Conservation (phyloP, 352 stramenopile species). For the Pythium plurisporium region DNA sequence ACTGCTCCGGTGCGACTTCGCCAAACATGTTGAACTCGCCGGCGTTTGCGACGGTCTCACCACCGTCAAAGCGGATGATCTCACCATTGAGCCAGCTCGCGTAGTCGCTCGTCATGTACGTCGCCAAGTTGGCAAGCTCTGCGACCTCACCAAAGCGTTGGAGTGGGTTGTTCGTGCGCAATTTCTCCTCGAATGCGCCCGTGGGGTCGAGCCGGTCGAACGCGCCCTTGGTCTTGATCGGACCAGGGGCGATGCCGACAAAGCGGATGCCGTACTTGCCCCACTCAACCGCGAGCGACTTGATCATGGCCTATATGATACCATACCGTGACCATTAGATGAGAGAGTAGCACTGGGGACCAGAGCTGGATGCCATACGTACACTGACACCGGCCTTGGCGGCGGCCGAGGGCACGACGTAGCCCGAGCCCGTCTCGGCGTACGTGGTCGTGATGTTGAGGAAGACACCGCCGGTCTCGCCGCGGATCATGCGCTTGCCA, state of each 20-base stretch:
- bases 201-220: slow-evolving; percentile 76
- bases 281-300: slow-evolving; percentile 96
- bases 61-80: slow-evolving; percentile 79
- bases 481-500: slow-evolving; percentile 74
- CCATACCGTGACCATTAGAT: not conserved
- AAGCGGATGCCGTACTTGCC: slow-evolving; percentile 94
- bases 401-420: slow-evolving; percentile 92
- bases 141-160: slow-evolving; percentile 72
- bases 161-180: slow-evolving; percentile 66
- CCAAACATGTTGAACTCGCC: slow-evolving; percentile 83
- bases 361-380: too few species aligned
- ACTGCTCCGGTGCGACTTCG: slow-evolving; percentile 52
- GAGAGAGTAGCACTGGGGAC: too few species aligned
- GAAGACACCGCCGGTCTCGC: slow-evolving; percentile 82
- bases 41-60: slow-evolving; percentile 66
- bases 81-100: slow-evolving; percentile 80
- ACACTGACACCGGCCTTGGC: slow-evolving; percentile 93
- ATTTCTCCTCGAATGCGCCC: slow-evolving; percentile 57
- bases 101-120: slow-evolving; percentile 77
- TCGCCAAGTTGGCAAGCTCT: slow-evolving; percentile 73
- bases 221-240: slow-evolving; percentile 88
- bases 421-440: slow-evolving; percentile 92
- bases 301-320: slow-evolving; percentile 87
- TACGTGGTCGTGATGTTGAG: slow-evolving; percentile 97
- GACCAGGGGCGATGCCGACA: slow-evolving; percentile 94